Evolutionary conservation across 495 filamentous ascomycete species (phyloP), one percentile per base, ranked within the genome.

Genomic region (Astrocystis sublimbata): DNA sequence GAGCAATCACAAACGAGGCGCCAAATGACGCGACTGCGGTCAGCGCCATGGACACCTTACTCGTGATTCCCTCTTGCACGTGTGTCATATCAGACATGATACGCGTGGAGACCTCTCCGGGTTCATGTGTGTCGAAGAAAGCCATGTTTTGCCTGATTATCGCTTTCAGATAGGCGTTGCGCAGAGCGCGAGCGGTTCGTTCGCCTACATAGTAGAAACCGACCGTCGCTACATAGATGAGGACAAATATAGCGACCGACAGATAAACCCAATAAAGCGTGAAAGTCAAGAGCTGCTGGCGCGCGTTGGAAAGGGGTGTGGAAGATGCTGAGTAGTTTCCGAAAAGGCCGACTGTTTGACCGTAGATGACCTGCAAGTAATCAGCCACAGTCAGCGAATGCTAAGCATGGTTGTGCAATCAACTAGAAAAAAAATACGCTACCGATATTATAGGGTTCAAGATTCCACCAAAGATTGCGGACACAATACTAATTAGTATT

Each of bases 61-160:
- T 86, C 0, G 89, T 91, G 41, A 92, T 82, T 53, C 88, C 89
- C 64, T 91, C 87, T 65, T 92, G 88, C 28, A 92, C 72, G 1
- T 71, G 69, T 45, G 82, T 83, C 38, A 76, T 78, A 13, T 76
- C 70, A 0, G 72, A 71, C 0, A 79, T 81, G 60, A 83, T 82
- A 9, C 74, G 71, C 19, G 76, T 73, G 1, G 75, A 68, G 21
- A 70, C 57, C 28, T 68, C 65, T n/a, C 73, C 73, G 31, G 73
- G 61, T 7, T 71, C 73, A n/a, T 73, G 62, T 8, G 68, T 70
- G 61, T 79, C 77, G 43, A 78, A 78, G 58, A 74, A 78, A 31
- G 68, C 69, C 3, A 79, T 71, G 35, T 78, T 71, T 42, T 79
- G 77, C 1, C 70, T 68, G 19, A 79, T 67, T 33, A 78, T 67